Base-by-base conservation (phyloP, 208 protist species). In the Acanthamoeba culbertsoni region DNA sequence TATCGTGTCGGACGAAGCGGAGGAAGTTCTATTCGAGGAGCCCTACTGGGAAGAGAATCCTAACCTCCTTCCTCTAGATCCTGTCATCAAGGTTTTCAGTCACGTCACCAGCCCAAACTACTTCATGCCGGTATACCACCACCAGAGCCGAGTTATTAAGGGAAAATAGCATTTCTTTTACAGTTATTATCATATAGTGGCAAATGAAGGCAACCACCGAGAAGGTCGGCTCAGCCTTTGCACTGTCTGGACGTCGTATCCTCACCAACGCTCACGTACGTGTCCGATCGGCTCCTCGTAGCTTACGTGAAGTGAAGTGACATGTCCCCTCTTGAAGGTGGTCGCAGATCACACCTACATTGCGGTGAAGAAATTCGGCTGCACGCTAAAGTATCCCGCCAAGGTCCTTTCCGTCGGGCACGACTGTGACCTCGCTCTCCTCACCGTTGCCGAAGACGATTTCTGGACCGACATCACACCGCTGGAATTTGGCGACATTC, bases 391-490 rank as follows among this genome's bases (percentile, higher is more conserved):
- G 73, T 95, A 96, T 43, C 28, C 59, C 28, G 95, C 95, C n/a
- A 31, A 96, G 26, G 95, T 96, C 20, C 35, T 96, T 12, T 94
- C 96, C 18, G 95, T 94, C 0, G 94, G 91, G 4, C 73, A 95
- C 37, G 94, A 96, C 35, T 96, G 95, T 40, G 95, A 96, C 73
- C 79, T 96, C 5, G 68, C 95, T 16, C 46, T 96, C 20, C 55
- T 96, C 20, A 91, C 88, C 16, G 95, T 96, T 0, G 20, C 40
- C 0, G 93, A 96, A 94, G 92, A 96, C 37, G 45, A 77, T 12
- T 96, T 96, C 57, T 96, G 95, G 95, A 48, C 42, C 1, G 93
- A 82, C 40, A 33, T 93, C 31, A 40, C 33, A 18, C 48, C 73
- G 0, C 28, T 96, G 0, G 53, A 59, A 12, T 31, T 95, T 10